Evolutionary conservation across 1,139 yeast species (phyloP).

Genomic region (Sugiyamaella castrensis): DNA sequence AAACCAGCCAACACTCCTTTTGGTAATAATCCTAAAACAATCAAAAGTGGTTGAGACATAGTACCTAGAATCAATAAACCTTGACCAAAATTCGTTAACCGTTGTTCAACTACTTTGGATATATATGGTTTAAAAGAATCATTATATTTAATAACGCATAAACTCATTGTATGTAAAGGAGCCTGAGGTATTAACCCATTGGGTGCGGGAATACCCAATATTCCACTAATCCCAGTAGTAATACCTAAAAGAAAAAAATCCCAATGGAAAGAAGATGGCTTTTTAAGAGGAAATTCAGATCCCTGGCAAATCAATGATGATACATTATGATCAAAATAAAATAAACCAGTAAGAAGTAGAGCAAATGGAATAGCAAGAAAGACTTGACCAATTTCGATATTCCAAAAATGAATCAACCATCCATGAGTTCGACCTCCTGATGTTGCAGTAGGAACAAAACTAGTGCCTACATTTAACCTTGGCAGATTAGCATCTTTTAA

Average conservation of each 20-base stretch:
- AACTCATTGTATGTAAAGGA: slow-evolving; percentile 81
- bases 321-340: slow-evolving; percentile 93
- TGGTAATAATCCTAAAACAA: slow-evolving; percentile 82
- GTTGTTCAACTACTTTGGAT: slow-evolving; percentile 71
- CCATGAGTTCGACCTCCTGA: slow-evolving; percentile 48
- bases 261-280: slow-evolving; percentile 91
- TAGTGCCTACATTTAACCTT: slow-evolving; percentile 63
- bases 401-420: slow-evolving; percentile 82
- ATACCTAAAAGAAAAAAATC: slow-evolving; percentile 82
- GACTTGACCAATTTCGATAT: slow-evolving; percentile 65
- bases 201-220: slow-evolving; percentile 91
- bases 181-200: slow-evolving; percentile 97
- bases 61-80: slow-evolving; percentile 80
- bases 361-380: slow-evolving; percentile 94
- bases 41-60: slow-evolving; percentile 84
- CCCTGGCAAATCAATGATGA: slow-evolving; percentile 90
- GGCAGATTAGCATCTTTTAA: slow-evolving; percentile 53
- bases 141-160: slow-evolving; percentile 56
- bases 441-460: slow-evolving; percentile 68
- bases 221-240: slow-evolving; percentile 82
- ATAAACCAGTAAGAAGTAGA: slow-evolving; percentile 70
- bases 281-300: slow-evolving; percentile 71
- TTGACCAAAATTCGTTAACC: slow-evolving; percentile 79
- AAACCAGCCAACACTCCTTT: slow-evolving; percentile 91
- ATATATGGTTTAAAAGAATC: slow-evolving; percentile 32